Evolutionary conservation across 23 red algal species (phyloP), one percentile per base, ranked within the genome.

Genomic region (Chondrus crispus): DNA sequence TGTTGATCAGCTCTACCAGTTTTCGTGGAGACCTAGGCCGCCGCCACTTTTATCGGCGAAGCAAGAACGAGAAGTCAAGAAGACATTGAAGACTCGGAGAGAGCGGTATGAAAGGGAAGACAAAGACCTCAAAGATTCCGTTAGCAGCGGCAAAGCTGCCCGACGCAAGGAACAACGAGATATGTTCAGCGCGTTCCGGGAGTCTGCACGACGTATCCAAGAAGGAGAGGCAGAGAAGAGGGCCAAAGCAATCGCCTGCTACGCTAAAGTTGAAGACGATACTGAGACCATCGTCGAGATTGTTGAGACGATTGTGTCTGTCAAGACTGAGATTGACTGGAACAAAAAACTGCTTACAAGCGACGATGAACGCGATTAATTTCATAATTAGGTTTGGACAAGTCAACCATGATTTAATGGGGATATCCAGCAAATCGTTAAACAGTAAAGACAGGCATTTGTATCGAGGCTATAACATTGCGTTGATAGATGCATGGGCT

Each of bases 31-130:
- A 42, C 97, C 97, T n/a, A 87, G 94, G 46, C 97, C 97, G 5
- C 60, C 70, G 44, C 63, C 76, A 39, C 74, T 96, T 29, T 84
- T 99, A 58, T 77, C 80, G 39, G 84, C 74, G 18, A 88, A 90
- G 30, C 81, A 96, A 64, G 68, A 94, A 66, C 93, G 92, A 49
- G 69, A 91, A 35, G 89, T 96, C 41, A 93, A 91, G 70, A 96
- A 96, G 85, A 87, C 77, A 32, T 60, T 96, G 48, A 96, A 96
- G 75, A 42, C 52, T 20, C 88, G 85, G 47, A 95, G 90, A 47
- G 97, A 94, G 48, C 72, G 71, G 51, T 99, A 96, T 71, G 95
- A 99, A 79, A 72, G 74, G 53, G 93, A 99, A 81, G 97, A 99
- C 70, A 78, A 94, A 47, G 97, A 95, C 62, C 81, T 99, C 40